phyloP scores from a whole-genome alignment of 192 early-diverging fungal genomes.

The Backusella tuberculispora region DNA sequence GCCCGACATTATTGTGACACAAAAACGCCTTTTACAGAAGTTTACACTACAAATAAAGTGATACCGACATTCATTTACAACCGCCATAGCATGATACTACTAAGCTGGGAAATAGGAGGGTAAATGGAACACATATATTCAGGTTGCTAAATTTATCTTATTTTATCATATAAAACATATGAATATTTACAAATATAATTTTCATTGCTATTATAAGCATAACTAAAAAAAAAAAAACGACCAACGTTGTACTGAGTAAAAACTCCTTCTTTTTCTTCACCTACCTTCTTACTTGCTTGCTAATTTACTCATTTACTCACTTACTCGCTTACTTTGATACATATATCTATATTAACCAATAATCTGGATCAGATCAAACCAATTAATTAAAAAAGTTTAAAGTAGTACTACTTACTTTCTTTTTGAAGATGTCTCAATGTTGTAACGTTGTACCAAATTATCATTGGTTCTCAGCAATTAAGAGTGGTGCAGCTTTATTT shows the following conservation, averaged over 20 bases:
- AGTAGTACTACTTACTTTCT: neutral
- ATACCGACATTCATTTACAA: neutral
- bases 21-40: neutral
- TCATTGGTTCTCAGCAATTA: conserved; percentile 4
- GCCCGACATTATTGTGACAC: neutral
- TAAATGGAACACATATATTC: neutral
- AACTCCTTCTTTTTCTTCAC: too few species aligned
- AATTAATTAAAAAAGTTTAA: neutral
- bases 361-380: neutral
- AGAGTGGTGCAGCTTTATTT: conserved; percentile 1
- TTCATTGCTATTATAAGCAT: too few species aligned
- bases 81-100: neutral
- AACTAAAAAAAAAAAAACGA: too few species aligned
- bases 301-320: too few species aligned
- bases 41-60: neutral
- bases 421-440: conserved; percentile 13
- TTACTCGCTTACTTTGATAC: too few species aligned
- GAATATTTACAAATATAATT: neutral
- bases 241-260: too few species aligned
- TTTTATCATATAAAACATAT: neutral
- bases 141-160: conserved; percentile 1
- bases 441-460: conserved; percentile 8
- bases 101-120: neutral
- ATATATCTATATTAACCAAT: neutral
- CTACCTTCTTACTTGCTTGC: too few species aligned